Percentiles rank a stretch among this genome's conserved stretches.
phyloP scores from a whole-genome alignment of 2,329 filamentous ascomycete species.

The Cladosporium sp. region DNA sequence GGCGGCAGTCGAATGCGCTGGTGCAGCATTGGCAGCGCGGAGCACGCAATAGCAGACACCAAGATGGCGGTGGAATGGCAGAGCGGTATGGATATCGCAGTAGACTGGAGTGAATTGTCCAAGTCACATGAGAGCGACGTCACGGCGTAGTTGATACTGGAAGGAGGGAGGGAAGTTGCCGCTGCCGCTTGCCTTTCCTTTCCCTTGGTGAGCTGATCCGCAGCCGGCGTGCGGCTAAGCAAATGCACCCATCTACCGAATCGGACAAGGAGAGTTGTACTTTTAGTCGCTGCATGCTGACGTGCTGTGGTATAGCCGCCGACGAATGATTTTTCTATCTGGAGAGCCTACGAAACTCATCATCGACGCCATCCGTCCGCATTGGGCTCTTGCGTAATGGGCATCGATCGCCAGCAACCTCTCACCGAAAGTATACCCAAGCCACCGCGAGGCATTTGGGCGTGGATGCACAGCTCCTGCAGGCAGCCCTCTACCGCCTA shows the following conservation, averaged over 20 bases:
- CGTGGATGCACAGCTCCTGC: slow-evolving; percentile 1
- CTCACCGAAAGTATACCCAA: neutral
- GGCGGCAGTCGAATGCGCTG: neutral
- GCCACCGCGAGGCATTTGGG: neutral
- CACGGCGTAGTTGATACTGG: neutral
- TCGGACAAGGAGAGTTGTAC: neutral
- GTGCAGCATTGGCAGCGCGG: slow-evolving; percentile 8
- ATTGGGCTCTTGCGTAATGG: neutral
- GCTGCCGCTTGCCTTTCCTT: neutral
- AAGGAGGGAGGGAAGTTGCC: neutral
- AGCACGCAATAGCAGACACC: neutral
- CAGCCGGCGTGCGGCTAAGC: neutral
- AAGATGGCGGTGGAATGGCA: neutral
- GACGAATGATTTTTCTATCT: neutral
- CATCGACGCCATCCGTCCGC: neutral
- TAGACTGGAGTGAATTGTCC: neutral
- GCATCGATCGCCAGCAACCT: neutral
- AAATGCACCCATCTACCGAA: neutral
- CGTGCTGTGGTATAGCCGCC: neutral
- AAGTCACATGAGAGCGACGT: slow-evolving; percentile 9
- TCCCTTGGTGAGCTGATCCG: neutral
- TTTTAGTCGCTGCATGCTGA: neutral
- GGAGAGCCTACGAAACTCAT: neutral
- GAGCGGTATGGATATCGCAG: neutral
- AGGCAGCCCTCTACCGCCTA: neutral